Percentiles rank a stretch among this genome's conserved stretches.
Conservation (phyloP, 169 alveolate species). For the Cryptosporidium parvum region DNA sequence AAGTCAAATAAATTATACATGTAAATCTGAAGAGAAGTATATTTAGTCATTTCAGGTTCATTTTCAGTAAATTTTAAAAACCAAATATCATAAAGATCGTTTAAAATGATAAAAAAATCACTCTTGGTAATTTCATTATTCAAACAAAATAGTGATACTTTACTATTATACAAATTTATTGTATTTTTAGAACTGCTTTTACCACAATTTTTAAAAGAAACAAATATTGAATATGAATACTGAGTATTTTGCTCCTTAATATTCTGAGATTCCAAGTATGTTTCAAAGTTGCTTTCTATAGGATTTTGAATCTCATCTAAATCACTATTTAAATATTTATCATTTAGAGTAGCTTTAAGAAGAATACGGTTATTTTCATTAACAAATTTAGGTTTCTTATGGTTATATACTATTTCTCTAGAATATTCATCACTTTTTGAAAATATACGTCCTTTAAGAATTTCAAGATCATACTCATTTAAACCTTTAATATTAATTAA, state of each 20-base stretch:
- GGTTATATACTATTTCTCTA: background rate
- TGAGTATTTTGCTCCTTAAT: background rate
- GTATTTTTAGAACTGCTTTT: background rate
- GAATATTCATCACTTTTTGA: background rate
- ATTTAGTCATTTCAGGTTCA: background rate
- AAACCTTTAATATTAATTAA: background rate
- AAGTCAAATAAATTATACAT: conserved; percentile 21
- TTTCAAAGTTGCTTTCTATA: background rate
- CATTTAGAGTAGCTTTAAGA: background rate
- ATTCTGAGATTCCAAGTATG: background rate
- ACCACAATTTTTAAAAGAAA: conserved; percentile 41
- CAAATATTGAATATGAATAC: conserved; percentile 11
- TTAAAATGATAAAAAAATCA: conserved; percentile 39
- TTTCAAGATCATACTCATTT: background rate
- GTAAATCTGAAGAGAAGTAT: conserved; percentile 3
- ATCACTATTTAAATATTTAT: background rate
- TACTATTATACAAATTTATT: conserved; percentile 11
- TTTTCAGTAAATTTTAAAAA: conserved; percentile 12
- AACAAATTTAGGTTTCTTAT: background rate
- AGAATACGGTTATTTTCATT: background rate
- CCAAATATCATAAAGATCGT: conserved; percentile 44
- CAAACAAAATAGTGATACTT: conserved; percentile 27
- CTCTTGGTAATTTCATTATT: conserved; percentile 2
- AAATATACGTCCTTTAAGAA: background rate
- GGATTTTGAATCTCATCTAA: background rate